Conservation (phyloP, 345 rosid genomes). For the Syzygium jambos region DNA sequence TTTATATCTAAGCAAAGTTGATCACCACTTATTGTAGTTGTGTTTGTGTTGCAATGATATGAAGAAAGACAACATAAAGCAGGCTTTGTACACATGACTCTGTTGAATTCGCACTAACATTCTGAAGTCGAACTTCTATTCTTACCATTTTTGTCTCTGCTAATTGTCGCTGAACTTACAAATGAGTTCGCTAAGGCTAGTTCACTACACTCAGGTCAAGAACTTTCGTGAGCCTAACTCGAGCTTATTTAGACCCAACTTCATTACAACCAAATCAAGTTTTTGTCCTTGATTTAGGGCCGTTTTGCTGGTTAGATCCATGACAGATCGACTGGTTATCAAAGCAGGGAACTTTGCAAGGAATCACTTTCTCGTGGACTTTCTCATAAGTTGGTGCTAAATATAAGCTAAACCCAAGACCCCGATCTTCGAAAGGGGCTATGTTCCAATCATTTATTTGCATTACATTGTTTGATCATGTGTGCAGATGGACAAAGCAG, state of each 20-base stretch:
- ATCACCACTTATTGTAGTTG: neutral
- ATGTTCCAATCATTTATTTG: neutral
- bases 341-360: neutral
- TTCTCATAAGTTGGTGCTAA: neutral
- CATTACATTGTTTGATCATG: neutral
- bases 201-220: neutral
- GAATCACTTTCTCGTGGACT: neutral
- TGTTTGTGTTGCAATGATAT: neutral
- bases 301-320: neutral
- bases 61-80: neutral
- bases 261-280: neutral
- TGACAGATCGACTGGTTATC: neutral
- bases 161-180: neutral
- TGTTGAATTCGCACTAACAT: neutral
- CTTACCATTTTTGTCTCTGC: neutral
- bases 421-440: neutral
- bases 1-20: neutral
- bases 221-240: neutral
- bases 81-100: neutral
- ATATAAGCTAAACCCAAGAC: neutral
- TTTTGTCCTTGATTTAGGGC: neutral
- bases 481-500: slow-evolving; percentile 88
- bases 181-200: neutral
- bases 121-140: neutral
- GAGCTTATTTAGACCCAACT: neutral